Evolutionary conservation across 106 monocot species (phyloP), one percentile per base, ranked within the genome.

Genomic region (Dendrobium nobile): DNA sequence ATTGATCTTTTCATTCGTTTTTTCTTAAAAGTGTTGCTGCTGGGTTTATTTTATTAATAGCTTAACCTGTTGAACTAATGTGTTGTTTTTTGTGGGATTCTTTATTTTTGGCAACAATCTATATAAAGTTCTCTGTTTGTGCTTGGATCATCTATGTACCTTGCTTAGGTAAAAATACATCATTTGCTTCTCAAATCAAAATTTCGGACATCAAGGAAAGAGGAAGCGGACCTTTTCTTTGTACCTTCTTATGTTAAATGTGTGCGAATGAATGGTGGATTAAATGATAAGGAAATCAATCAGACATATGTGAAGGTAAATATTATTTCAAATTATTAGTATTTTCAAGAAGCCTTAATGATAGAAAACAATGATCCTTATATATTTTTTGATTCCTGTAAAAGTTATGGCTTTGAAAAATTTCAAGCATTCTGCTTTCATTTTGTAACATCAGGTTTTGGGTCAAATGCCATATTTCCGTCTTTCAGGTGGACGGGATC

Each of bases 381-480:
- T 17, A 74, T 74, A n/a, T 74, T 70, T 74, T n/a, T 43, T 74
- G 37, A 74, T 74, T 74, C 74, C 28, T 74, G n/a, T n/a, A 20
- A n/a, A 74, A 15, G 1, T 20, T 73, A 0, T 42, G 0, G 70
- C 37, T 42, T 44, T 20, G 19, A 20, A 44, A 9, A 43, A 15
- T 44, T 17, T 74, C 4, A 41, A 20, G 16, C 20, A 2, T 33
- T 41, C n/a, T 77, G 16, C 5, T 78, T 81, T 59, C 37, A 41
- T 19, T 61, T 75, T 77, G 47, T 72, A 19, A 24, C 54, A 54
- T 33, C 73, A 99, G 98, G 91, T 99, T 87, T 84, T 99, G 22
- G 82, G 95, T 74, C 98, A 99, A 80, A 99, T 99, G 98, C 98
- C 98, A 77, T 93, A 99, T 84, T 99, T 95, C 72, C 89, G 91